Evolutionary conservation across 2,329 filamentous ascomycete genomes (phyloP).

Genomic region (Pseudodiploospora longispora): DNA sequence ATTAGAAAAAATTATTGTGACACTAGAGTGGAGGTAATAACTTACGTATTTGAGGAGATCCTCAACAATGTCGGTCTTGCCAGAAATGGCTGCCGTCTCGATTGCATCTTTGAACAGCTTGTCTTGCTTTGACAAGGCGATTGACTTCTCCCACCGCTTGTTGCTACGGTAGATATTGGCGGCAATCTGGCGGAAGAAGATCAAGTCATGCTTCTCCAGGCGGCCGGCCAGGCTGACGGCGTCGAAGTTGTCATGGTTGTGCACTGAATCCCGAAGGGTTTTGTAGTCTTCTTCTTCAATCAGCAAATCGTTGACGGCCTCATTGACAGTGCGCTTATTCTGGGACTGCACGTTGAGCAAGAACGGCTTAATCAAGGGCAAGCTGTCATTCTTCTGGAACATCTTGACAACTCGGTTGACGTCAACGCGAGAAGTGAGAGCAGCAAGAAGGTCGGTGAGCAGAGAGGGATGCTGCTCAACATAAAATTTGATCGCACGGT

Average conservation of each 20-base stretch:
- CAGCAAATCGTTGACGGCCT: constrained; percentile 92
- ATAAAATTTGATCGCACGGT: constrained; percentile 94
- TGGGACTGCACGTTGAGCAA: constrained; percentile 90
- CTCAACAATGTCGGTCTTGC: constrained; percentile 86
- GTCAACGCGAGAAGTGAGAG: constrained; percentile 85
- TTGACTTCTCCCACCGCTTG: constrained; percentile 99
- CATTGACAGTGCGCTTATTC: constrained; percentile 97
- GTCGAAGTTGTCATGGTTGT: constrained; percentile 99
- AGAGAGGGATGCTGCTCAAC: constrained; percentile 94
- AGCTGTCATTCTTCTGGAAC: constrained; percentile 97
- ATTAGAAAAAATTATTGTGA: too few species aligned
- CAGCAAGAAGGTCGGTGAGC: constrained; percentile 90
- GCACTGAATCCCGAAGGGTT: constrained; percentile 91
- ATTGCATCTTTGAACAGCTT: constrained; percentile 99
- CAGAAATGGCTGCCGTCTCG: constrained; percentile 88
- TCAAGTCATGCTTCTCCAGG: constrained; percentile 92
- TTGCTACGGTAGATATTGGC: constrained; percentile 99
- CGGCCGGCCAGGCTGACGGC: constrained; percentile 84
- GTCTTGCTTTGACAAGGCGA: constrained; percentile 95
- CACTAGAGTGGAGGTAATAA: constrained; percentile 22
- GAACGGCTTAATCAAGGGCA: constrained; percentile 98
- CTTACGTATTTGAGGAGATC: constrained; percentile 94
- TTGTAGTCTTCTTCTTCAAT: constrained; percentile 99
- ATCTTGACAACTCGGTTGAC: constrained; percentile 99
- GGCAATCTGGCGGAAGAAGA: constrained; percentile 98